Evolutionary conservation across 192 early-diverging fungal genomes (phyloP).

Genomic region (Paraglomus occultum): DNA sequence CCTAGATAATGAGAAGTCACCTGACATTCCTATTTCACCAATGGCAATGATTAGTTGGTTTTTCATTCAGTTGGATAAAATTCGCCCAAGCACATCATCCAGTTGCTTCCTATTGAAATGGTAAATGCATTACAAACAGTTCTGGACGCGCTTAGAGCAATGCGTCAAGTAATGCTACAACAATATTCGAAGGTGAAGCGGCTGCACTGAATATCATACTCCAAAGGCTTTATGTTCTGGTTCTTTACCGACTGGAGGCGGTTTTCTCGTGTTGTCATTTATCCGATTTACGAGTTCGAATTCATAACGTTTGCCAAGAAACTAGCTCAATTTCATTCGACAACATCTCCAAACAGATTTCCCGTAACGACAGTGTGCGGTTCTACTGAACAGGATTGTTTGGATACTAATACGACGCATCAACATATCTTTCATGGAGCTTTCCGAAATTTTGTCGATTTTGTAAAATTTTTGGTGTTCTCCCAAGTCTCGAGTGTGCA

Average conservation of each 20-base stretch:
- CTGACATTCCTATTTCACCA: no score
- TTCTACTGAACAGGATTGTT: conserved; percentile 32
- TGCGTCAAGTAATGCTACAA: not conserved
- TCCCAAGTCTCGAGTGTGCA: no score
- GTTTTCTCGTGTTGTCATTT: conserved; percentile 9
- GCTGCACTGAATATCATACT: conserved; percentile 8
- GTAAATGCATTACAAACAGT: no score
- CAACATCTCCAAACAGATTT: conserved; percentile 32
- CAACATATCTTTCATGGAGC: no score
- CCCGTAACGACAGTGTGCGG: conserved; percentile 29
- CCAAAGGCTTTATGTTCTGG: conserved; percentile 17
- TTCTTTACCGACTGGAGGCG: conserved; percentile 10
- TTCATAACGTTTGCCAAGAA: conserved; percentile 8
- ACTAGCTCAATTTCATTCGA: conserved; percentile 27
- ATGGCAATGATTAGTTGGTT: no score
- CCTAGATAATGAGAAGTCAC: no score
- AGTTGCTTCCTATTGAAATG: no score
- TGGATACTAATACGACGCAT: no score
- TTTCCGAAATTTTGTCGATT: no score
- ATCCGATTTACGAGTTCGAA: not conserved
- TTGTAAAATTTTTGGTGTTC: no score
- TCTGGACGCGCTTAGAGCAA: not conserved
- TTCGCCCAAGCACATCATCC: no score
- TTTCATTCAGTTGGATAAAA: no score
- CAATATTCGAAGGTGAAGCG: conserved; percentile 26